Percentiles rank a stretch among this genome's conserved stretches.
phyloP scores from a whole-genome alignment of 2,329 filamentous ascomycete species.

The Colletotrichum sp. region DNA sequence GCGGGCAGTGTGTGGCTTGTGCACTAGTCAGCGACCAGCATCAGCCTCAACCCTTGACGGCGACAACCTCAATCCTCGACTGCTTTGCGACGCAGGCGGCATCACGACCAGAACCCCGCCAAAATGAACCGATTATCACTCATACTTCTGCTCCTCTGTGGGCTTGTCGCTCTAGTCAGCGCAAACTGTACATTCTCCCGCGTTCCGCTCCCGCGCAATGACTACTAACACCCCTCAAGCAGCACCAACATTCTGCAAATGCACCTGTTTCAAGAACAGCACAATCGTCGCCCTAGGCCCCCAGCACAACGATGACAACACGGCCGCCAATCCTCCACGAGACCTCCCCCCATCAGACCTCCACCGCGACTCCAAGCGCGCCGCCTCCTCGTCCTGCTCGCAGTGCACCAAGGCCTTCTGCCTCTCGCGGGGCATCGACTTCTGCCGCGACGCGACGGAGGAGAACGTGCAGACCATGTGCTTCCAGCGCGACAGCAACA shows the following conservation, averaged over 20 bases:
- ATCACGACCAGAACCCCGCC: neutral
- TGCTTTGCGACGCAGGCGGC: neutral
- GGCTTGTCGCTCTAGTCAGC: slow-evolving; percentile 37
- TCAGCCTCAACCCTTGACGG: neutral
- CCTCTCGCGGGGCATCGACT: slow-evolving; percentile 62
- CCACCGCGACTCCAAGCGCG: slow-evolving; percentile 28
- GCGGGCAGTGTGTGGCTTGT: neutral
- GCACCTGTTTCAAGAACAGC: slow-evolving; percentile 73
- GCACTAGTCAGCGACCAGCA: neutral
- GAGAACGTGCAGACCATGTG: slow-evolving; percentile 67
- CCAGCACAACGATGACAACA: slow-evolving; percentile 29
- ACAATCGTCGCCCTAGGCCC: slow-evolving; percentile 69
- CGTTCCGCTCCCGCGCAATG: neutral
- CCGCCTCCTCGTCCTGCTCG: slow-evolving; percentile 55
- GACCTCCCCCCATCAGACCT: slow-evolving; percentile 21
- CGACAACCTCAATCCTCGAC: neutral
- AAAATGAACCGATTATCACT: slow-evolving; percentile 36
- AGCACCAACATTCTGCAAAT: slow-evolving; percentile 72
- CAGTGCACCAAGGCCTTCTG: slow-evolving; percentile 72
- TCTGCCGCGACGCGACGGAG: slow-evolving; percentile 67
- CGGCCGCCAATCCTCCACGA: slow-evolving; percentile 27
- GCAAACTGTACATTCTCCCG: slow-evolving; percentile 47
- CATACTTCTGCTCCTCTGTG: slow-evolving; percentile 40
- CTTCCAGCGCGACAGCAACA: slow-evolving; percentile 71
- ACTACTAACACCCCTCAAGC: slow-evolving; percentile 43